These are phyloP conservation scores for Aschersonia sp. DNA, from an alignment of 2,329 filamentous ascomycete genomes.

Conservation along the genomic window DNA sequence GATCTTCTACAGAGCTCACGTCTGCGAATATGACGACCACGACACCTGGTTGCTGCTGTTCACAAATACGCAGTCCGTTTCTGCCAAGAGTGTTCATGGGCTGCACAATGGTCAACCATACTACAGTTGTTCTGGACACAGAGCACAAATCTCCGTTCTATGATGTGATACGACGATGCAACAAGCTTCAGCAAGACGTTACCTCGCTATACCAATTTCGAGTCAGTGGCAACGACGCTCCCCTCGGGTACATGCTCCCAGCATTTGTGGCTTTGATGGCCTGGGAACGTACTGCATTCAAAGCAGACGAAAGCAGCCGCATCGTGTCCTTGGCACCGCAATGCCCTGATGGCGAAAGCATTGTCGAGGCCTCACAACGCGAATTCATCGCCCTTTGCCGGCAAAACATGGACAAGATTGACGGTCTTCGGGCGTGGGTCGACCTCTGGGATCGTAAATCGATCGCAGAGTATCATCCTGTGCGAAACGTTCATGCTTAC, in stretches of 20 bases:
- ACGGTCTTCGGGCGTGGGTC: conserved; percentile 14
- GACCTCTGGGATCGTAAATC: conserved; percentile 1
- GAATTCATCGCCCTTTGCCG: conserved; percentile 10
- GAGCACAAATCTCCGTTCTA: conserved; percentile 4
- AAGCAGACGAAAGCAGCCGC: conserved; percentile 4
- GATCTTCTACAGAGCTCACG: background rate
- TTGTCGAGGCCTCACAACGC: conserved; percentile 1
- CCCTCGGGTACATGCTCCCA: conserved; percentile 12
- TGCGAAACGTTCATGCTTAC: conserved; percentile 11
- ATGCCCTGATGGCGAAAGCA: background rate
- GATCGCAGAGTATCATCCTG: conserved; percentile 11
- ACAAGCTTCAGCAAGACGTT: conserved; percentile 10
- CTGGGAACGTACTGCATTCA: conserved; percentile 10
- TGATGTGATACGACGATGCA: conserved; percentile 11
- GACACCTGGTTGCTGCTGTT: background rate
- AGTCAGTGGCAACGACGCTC: conserved; percentile 8
- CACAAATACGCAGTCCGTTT: background rate
- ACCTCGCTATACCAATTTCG: conserved; percentile 10
- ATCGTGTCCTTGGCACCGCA: conserved; percentile 10
- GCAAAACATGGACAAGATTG: conserved; percentile 11
- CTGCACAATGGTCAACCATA: background rate
- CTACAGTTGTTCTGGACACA: background rate
- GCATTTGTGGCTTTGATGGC: conserved; percentile 8
- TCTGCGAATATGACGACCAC: background rate
- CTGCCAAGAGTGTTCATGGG: background rate